phyloP scores from a whole-genome alignment of 2,329 filamentous ascomycete genomes.

The Penicillium brasilianum region DNA sequence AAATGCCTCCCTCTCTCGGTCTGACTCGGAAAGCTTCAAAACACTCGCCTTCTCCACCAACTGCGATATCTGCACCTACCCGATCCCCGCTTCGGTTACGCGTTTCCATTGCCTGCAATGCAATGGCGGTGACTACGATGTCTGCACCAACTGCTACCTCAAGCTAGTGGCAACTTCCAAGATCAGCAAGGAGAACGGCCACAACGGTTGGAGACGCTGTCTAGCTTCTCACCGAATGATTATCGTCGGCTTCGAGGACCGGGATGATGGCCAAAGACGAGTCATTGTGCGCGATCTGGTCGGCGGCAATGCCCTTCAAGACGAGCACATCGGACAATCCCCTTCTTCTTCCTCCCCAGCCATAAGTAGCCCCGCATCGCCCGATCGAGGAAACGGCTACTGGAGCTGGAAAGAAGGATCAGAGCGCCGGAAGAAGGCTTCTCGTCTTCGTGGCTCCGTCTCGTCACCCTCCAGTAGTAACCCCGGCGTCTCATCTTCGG shows the following conservation, averaged over 20 bases:
- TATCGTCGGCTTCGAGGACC: constrained; percentile 74
- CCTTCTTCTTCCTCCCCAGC: constrained; percentile 21
- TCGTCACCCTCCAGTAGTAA: constrained; percentile 14
- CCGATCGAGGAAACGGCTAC: constrained; percentile 39
- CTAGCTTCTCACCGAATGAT: constrained; percentile 82
- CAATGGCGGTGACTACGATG: constrained; percentile 81
- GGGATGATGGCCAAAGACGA: constrained; percentile 68
- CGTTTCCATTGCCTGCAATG: constrained; percentile 83
- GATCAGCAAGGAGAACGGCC: constrained; percentile 76
- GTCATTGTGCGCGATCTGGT: constrained; percentile 74
- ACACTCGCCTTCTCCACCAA: constrained; percentile 73
- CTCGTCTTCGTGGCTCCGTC: constrained; percentile 34
- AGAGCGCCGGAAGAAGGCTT: constrained; percentile 45
- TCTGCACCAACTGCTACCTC: constrained; percentile 79
- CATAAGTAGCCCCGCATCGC: constrained; percentile 32
- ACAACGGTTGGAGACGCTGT: constrained; percentile 82
- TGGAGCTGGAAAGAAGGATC: constrained; percentile 52
- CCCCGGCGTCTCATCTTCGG: constrained; percentile 18
- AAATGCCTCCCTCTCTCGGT: constrained; percentile 36
- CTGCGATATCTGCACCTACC: constrained; percentile 77
- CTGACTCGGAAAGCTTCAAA: constrained; percentile 61
- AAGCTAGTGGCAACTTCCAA: constrained; percentile 66
- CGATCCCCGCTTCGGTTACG: constrained; percentile 70
- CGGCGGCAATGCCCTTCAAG: constrained; percentile 72
- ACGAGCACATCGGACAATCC: constrained; percentile 55